These are phyloP conservation scores for Lycium barbarum DNA, from an alignment of 257 asterid genomes.

Conservation along the genomic window DNA sequence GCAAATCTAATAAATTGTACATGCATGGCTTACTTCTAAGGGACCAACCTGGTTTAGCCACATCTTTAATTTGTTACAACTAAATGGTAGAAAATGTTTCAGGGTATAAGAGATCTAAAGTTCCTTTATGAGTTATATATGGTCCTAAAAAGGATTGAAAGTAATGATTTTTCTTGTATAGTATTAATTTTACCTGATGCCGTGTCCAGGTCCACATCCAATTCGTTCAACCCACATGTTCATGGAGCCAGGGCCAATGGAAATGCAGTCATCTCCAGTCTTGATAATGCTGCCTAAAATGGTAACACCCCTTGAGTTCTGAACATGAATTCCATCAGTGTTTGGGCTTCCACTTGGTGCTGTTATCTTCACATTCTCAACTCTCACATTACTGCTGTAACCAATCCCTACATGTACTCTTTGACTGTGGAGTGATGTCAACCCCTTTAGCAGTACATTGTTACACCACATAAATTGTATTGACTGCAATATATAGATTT, in stretches of 20 bases:
- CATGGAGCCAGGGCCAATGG: slow-evolving; percentile 29
- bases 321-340: slow-evolving; percentile 27
- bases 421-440: slow-evolving; percentile 31
- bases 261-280: slow-evolving; percentile 24
- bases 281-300: background rate
- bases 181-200: slow-evolving; percentile 17
- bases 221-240: slow-evolving; percentile 26
- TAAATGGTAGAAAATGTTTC: background rate
- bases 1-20: background rate
- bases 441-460: background rate
- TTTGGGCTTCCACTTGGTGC: slow-evolving; percentile 32
- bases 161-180: background rate
- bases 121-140: background rate
- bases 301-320: slow-evolving; percentile 18
- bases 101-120: background rate
- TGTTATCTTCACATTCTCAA: slow-evolving; percentile 25
- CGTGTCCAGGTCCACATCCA: slow-evolving; percentile 30
- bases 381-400: slow-evolving; percentile 32
- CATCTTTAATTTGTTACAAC: background rate
- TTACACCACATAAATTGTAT: slow-evolving; percentile 26
- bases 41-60: background rate
- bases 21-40: background rate
- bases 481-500: background rate
- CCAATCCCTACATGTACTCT: slow-evolving; percentile 16
- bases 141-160: too few species aligned